phyloP scores from a whole-genome alignment of 2,329 filamentous ascomycete species.

The Penicillium capsulatum region DNA sequence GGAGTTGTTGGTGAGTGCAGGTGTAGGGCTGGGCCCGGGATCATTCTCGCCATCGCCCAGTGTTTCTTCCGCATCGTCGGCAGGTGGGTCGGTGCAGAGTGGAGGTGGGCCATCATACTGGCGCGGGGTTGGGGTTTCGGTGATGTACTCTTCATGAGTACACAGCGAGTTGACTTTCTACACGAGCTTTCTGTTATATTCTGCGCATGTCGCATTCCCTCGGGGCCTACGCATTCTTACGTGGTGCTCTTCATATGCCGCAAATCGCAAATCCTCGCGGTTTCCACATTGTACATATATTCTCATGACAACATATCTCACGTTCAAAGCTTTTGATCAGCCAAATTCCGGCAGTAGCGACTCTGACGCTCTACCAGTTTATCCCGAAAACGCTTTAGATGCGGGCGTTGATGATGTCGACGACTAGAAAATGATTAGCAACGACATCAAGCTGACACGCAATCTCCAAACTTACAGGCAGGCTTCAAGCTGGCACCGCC shows the following conservation, averaged over 20 bases:
- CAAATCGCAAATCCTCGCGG: slow-evolving; percentile 12
- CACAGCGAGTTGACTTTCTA: background rate
- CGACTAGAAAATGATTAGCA: slow-evolving; percentile 42
- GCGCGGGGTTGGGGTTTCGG: slow-evolving; percentile 41
- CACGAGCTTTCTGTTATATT: background rate
- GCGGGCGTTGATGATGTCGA: slow-evolving; percentile 66
- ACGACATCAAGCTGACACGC: slow-evolving; percentile 1
- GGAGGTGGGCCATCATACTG: slow-evolving; percentile 37
- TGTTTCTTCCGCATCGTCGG: slow-evolving; percentile 20
- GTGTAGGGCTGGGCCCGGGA: slow-evolving; percentile 69
- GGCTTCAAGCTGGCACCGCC: slow-evolving; percentile 96
- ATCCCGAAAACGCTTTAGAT: slow-evolving; percentile 33
- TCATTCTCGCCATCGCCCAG: slow-evolving; percentile 32
- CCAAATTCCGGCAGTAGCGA: slow-evolving; percentile 3
- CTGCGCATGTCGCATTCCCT: background rate
- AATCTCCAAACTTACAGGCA: slow-evolving; percentile 61
- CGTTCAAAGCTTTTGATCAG: slow-evolving; percentile 17
- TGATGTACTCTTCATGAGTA: slow-evolving; percentile 41
- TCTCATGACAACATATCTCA: slow-evolving; percentile 25
- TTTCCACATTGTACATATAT: slow-evolving; percentile 25
- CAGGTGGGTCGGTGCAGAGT: slow-evolving; percentile 24
- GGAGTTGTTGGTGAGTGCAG: slow-evolving; percentile 85
- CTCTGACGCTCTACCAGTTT: slow-evolving; percentile 17
- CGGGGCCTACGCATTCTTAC: background rate
- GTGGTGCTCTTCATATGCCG: slow-evolving; percentile 8